Percentiles rank a stretch among this genome's conserved stretches.
Evolutionary conservation across 805 yeast species (phyloP).

Genomic region (Pichia kluyveri): DNA sequence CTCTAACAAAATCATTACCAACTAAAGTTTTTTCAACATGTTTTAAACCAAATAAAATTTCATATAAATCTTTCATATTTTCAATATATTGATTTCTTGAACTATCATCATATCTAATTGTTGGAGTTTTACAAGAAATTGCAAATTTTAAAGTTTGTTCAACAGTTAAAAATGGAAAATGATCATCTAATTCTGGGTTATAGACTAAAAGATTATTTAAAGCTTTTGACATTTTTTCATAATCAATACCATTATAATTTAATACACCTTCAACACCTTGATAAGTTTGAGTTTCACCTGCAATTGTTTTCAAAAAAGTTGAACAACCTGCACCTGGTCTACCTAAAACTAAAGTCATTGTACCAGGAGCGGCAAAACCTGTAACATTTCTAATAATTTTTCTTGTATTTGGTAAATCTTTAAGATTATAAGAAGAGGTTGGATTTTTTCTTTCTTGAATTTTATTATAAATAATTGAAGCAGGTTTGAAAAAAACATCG

Average conservation of each 20-base stretch:
- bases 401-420: slow-evolving; percentile 12
- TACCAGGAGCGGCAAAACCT: slow-evolving; percentile 34
- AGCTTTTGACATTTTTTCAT: slow-evolving; percentile 34
- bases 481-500: slow-evolving; percentile 32
- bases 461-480: slow-evolving; percentile 6
- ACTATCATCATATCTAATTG: slow-evolving; percentile 29
- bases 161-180: slow-evolving; percentile 46
- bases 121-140: slow-evolving; percentile 49
- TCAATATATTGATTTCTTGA: slow-evolving; percentile 32
- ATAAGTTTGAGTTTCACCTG: slow-evolving; percentile 36
- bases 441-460: slow-evolving; percentile 12
- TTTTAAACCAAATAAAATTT: slow-evolving; percentile 47
- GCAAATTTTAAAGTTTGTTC: slow-evolving; percentile 49
- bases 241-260: slow-evolving; percentile 39
- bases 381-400: slow-evolving; percentile 15
- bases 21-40: slow-evolving; percentile 57
- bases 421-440: slow-evolving; percentile 19
- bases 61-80: slow-evolving; percentile 36
- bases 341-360: slow-evolving; percentile 45
- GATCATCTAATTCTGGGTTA: slow-evolving; percentile 47
- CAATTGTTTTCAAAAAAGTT: slow-evolving; percentile 36
- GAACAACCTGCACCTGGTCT: slow-evolving; percentile 63
- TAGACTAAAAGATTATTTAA: slow-evolving; percentile 41
- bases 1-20: slow-evolving; percentile 59
- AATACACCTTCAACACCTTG: slow-evolving; percentile 31